Percentiles rank a stretch among this genome's conserved stretches.
Conservation (phyloP, 2,329 filamentous ascomycete species). For the Trichoderma gracile region DNA sequence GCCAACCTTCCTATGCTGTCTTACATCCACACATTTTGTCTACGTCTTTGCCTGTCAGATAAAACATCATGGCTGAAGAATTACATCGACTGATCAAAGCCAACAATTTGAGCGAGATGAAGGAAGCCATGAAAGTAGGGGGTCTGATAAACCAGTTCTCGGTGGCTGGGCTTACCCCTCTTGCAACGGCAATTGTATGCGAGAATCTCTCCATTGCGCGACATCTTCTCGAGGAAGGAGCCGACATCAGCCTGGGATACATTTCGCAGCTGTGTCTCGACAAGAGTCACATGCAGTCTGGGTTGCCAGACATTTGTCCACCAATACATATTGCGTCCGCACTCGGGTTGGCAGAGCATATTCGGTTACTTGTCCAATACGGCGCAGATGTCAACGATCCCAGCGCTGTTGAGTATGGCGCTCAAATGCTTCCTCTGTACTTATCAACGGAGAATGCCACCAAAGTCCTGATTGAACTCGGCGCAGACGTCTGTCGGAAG, state of each 20-base stretch:
- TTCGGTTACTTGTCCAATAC: neutral
- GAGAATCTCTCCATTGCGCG: neutral
- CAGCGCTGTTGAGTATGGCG: neutral
- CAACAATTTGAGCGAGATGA: neutral
- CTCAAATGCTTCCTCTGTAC: neutral
- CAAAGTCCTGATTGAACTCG: neutral
- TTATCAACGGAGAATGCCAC: neutral
- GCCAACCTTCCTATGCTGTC: too few species aligned
- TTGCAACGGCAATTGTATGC: neutral
- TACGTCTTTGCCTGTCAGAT: neutral
- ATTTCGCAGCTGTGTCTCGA: neutral
- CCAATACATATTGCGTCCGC: neutral
- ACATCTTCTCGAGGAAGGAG: neutral
- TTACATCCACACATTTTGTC: too few species aligned
- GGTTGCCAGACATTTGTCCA: neutral
- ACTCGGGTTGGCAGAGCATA: neutral
- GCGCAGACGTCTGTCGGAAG: neutral
- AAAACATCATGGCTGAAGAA: neutral
- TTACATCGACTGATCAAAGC: neutral
- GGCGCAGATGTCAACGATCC: neutral
- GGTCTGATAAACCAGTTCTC: neutral
- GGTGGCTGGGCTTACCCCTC: neutral
- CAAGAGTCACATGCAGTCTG: neutral
- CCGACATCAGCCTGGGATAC: neutral
- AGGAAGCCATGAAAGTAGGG: neutral